Conservation (phyloP, 306 rosid species). For the Cyclanthera cordifolia region DNA sequence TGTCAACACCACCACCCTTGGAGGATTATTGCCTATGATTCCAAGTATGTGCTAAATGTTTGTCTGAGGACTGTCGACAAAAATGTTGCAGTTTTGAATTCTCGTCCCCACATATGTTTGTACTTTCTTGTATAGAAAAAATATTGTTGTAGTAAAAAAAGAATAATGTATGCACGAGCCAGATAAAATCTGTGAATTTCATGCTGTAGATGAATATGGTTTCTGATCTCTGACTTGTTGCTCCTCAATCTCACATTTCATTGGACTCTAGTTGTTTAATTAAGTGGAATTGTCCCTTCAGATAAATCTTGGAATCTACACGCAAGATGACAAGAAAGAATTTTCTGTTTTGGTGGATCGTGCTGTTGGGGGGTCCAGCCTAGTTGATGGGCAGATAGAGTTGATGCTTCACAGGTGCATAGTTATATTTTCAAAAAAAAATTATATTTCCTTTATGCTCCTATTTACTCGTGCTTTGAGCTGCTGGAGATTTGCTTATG, state of each 20-base stretch:
- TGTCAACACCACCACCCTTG: not conserved
- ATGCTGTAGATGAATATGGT: not conserved
- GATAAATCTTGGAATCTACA: slow-evolving; percentile 43
- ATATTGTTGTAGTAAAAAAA: not conserved
- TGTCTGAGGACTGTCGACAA: no score
- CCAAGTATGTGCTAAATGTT: not conserved
- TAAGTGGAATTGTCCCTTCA: slow-evolving; percentile 8
- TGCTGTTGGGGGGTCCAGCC: slow-evolving; percentile 35
- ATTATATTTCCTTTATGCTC: not conserved
- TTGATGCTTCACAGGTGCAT: slow-evolving; percentile 44
- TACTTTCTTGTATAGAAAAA: no score
- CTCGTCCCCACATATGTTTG: not conserved
- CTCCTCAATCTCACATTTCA: not conserved
- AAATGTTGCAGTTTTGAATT: not conserved
- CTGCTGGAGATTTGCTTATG: not conserved
- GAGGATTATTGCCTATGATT: not conserved
- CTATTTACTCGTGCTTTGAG: not conserved
- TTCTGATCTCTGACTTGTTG: not conserved
- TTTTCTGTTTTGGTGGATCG: slow-evolving; percentile 50
- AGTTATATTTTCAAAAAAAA: not conserved
- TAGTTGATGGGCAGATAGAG: slow-evolving; percentile 41
- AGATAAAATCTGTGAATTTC: not conserved
- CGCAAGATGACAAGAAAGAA: slow-evolving; percentile 30
- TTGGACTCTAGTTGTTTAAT: not conserved
- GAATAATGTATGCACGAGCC: not conserved